Evolutionary conservation across 2,329 filamentous ascomycete species (phyloP), one percentile per base, ranked within the genome.

Genomic region (Onygenales sp.): DNA sequence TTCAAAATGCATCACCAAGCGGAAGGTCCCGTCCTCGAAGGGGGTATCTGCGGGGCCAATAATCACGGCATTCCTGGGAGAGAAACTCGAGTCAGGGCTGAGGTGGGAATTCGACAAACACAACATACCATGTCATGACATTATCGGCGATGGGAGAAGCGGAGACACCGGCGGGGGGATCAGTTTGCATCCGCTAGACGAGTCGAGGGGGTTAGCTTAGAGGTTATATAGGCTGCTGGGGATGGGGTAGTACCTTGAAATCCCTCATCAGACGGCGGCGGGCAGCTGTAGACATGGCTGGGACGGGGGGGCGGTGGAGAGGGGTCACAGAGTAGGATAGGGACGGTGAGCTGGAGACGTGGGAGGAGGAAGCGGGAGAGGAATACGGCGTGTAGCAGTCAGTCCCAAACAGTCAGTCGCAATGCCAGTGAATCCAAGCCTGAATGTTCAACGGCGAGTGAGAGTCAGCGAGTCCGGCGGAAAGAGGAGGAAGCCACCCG

Each of bases 1-100:
- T 69, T 97, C 93, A 63, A 98, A 98, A 68, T 96, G 90, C 92
- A 98, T 97, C 50, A 97, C 91, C 9, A 98, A 84, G 60, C 92
- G 81, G 71, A 98, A 98, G 21, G 93, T 98, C 58, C 93, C 93
- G 71, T 98, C 93, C 73, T 98, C 93, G 66, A 97, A 98, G 1
- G 93, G 92, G 1, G 93, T 98, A 66, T 98, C 93, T 56, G 89
- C 89, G 41, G 92, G 92, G 8, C 92, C 92, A 63, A 98, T 97
- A 58, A 98, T 98, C 58, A 97, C 92, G 53, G 92, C 92, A 69
- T 98, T 98, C 92, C 92, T 96, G 62, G 5, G 7, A 32, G 21
- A 10, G 21, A 43, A 43, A 14, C 7, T 43, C 4, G 11, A 14
- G 11, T n/a, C 14, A 17, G 11, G 4, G 17, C 17, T 14, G 11